phyloP scores from a whole-genome alignment of 116 monocot genomes.

The Posidonia oceanica region DNA sequence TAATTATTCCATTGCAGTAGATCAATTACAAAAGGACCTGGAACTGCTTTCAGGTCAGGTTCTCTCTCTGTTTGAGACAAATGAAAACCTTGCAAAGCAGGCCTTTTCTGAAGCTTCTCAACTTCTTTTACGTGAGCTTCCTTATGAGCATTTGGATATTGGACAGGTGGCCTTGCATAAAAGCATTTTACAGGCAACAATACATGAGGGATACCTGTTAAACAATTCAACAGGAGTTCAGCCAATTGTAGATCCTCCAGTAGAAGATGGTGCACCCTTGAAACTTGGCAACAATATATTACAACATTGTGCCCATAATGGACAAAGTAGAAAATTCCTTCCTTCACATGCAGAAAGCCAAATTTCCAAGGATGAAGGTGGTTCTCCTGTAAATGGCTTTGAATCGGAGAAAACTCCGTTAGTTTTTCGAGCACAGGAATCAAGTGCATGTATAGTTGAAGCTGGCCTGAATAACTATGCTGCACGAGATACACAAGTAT shows the following conservation, averaged over 20 bases:
- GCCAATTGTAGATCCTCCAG: not conserved
- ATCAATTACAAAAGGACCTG: constrained; percentile 82
- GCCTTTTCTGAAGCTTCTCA: constrained; percentile 49
- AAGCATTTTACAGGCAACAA: not conserved
- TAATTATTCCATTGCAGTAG: constrained; percentile 69
- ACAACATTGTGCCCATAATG: constrained; percentile 4
- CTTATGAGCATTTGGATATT: constrained; percentile 14
- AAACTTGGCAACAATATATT: constrained; percentile 1
- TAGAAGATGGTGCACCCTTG: constrained; percentile 14
- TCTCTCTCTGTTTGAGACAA: constrained; percentile 90
- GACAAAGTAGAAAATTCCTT: not conserved
- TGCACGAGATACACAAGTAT: not conserved
- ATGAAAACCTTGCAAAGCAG: constrained; percentile 78
- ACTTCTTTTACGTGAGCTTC: constrained; percentile 14
- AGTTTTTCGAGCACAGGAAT: not conserved
- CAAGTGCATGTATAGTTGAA: not conserved
- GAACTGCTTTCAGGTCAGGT: constrained; percentile 90
- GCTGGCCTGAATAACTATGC: constrained; percentile 4
- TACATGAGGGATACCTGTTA: not conserved
- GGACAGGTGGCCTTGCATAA: constrained; percentile 3
- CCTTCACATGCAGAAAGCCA: not conserved
- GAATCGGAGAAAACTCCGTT: constrained; percentile 5
- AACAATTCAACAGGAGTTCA: not conserved
- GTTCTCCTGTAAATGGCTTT: constrained; percentile 9
- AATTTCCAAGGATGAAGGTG: not conserved